These are phyloP conservation scores for Lentinula detonsa DNA, from an alignment of 768 basidiomycete species.

Conservation along the genomic window DNA sequence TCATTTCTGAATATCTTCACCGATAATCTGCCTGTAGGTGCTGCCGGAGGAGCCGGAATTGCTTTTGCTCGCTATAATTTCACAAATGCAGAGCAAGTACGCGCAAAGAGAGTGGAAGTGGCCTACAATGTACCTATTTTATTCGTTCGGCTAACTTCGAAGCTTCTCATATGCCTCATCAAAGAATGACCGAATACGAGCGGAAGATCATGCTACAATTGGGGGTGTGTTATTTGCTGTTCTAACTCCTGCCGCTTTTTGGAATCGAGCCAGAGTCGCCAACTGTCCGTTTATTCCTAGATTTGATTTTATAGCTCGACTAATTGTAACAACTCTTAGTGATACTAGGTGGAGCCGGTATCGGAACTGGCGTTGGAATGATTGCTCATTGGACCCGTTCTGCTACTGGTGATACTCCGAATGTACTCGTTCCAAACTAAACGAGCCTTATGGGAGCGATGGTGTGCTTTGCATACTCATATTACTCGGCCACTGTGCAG, in stretches of 20 bases:
- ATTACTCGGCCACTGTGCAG: too few relatives aligned
- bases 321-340: constrained; percentile 30
- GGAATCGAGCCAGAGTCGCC: constrained; percentile 58
- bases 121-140: constrained; percentile 50
- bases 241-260: constrained; percentile 63
- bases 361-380: constrained; percentile 58
- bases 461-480: too few relatives aligned
- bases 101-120: constrained; percentile 40
- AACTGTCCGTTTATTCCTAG: constrained; percentile 40
- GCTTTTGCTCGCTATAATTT: constrained; percentile 56
- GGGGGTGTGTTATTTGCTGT: constrained; percentile 61
- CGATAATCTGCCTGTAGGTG: constrained; percentile 26
- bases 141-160: neutral
- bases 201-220: constrained; percentile 72
- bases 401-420: constrained; percentile 49
- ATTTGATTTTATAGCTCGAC: neutral
- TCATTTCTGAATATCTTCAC: neutral
- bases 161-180: constrained; percentile 2
- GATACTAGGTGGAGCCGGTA: constrained; percentile 63
- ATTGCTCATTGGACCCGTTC: constrained; percentile 49
- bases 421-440: constrained; percentile 1
- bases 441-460: too few relatives aligned
- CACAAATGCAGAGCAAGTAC: constrained; percentile 42
- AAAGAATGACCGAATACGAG: constrained; percentile 52
- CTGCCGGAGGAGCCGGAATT: constrained; percentile 45